A percentile compares a stretch with the other conserved stretches of the same genome.
phyloP scores from a whole-genome alignment of 192 early-diverging fungal genomes.

The Powellomyces hirtus region DNA sequence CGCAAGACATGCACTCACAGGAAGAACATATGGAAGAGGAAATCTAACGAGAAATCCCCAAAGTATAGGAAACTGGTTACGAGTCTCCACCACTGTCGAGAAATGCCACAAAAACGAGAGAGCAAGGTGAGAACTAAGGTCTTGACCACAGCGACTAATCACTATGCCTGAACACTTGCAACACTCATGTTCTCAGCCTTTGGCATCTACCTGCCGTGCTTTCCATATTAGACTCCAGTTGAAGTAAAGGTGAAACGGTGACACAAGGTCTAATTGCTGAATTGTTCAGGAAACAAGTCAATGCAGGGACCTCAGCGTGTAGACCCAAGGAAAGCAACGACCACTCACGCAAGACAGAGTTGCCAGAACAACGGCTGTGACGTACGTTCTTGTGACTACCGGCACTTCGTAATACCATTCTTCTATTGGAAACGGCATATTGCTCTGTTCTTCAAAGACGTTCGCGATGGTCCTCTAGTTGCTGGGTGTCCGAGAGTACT shows the following conservation, averaged over 20 bases:
- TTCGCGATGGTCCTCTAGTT: no score
- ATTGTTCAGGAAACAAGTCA: constrained; percentile 7
- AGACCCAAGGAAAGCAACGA: neutral
- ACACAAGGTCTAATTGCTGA: constrained; percentile 81
- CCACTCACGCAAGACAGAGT: constrained; percentile 76
- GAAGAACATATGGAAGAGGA: constrained; percentile 85
- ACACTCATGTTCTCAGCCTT: no score
- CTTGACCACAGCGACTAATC: no score
- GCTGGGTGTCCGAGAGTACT: no score
- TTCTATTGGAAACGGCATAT: constrained; percentile 64
- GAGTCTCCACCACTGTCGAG: constrained; percentile 84
- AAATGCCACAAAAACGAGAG: neutral
- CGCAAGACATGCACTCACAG: neutral
- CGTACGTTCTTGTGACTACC: constrained; percentile 78
- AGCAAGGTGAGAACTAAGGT: neutral
- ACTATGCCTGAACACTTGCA: no score
- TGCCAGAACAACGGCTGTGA: constrained; percentile 71
- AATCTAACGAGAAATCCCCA: constrained; percentile 86
- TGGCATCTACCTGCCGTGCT: constrained; percentile 71
- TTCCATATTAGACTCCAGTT: constrained; percentile 68
- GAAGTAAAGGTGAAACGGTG: constrained; percentile 79
- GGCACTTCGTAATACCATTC: constrained; percentile 92
- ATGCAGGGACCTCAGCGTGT: neutral
- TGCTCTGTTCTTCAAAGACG: no score
- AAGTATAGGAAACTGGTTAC: constrained; percentile 93